These are phyloP conservation scores for Paracoccidioides lutzii DNA, from an alignment of 2,329 filamentous ascomycete genomes.

Conservation along the genomic window DNA sequence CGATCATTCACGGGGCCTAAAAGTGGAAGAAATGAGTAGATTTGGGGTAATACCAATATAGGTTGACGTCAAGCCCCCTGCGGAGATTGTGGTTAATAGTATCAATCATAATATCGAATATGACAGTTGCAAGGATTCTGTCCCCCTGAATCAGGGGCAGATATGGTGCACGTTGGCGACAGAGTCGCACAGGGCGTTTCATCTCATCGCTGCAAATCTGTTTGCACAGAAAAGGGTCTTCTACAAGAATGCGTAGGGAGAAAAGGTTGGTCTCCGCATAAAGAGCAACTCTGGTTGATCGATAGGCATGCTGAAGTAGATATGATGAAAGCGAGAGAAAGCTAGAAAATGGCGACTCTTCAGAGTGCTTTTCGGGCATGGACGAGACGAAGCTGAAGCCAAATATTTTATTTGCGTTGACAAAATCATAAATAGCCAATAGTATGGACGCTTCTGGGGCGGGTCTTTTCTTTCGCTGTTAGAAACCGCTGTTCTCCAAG, in stretches of 20 bases:
- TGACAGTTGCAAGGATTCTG: conserved; percentile 57
- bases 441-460: conserved; percentile 65
- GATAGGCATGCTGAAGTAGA: conserved; percentile 81
- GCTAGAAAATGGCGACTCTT: conserved; percentile 62
- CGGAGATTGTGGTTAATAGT: conserved; percentile 89
- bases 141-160: conserved; percentile 62
- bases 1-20: not conserved
- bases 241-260: conserved; percentile 71
- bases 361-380: conserved; percentile 45
- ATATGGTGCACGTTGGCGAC: conserved; percentile 77
- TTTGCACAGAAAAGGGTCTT: conserved; percentile 72
- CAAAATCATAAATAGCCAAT: conserved; percentile 83
- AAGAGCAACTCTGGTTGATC: conserved; percentile 61
- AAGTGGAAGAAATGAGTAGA: not conserved
- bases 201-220: conserved; percentile 68
- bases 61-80: conserved; percentile 65
- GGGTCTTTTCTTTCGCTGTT: conserved; percentile 45
- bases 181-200: conserved; percentile 63
- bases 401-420: conserved; percentile 89
- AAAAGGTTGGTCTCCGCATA: conserved; percentile 81
- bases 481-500: not conserved
- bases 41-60: conserved; percentile 50
- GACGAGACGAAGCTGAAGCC: conserved; percentile 67
- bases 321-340: conserved; percentile 88
- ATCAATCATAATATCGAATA: conserved; percentile 81